Evolutionary conservation across 2,329 filamentous ascomycete genomes (phyloP), one percentile per base, ranked within the genome.

Genomic region (Pseudophaeomoniella oleicola): DNA sequence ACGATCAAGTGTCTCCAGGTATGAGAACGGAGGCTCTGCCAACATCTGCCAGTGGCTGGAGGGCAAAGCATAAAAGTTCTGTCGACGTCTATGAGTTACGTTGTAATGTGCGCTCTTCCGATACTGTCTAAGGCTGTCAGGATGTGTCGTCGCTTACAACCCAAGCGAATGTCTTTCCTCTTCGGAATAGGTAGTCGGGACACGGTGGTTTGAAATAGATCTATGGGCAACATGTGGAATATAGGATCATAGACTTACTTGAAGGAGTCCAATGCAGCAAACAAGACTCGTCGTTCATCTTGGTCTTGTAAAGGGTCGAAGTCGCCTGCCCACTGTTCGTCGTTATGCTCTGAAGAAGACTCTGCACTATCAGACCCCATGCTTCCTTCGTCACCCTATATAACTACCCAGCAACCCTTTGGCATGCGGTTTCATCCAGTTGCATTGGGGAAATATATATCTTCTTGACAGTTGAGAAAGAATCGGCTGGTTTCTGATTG

Each of bases 11-110:
- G 77, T 84, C 22, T 86, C 75, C 4, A 93, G 70, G 37, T 90
- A 76, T 39, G 76, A 81, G 63, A 96, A 92, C 0, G 87, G 88
- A 0, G 82, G 77, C 3, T 71, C 71, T 0, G 85, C 78, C 1
- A 98, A 72, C 52, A 93, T 70, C 50, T 81, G 72, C 77, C 85
- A 90, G 55, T 98, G 87, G 2, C 71, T 65, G 40, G 79, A 75
- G 1, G 88, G 85, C 4, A 98, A 69, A 5, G 86, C 82, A 56
- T 96, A 98, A 59, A 98, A 94, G 11, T 85, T 81, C 57, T 90
- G 86, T 17, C 92, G 78, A 15, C 90, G 79, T 13, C 87, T 71
- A 57, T 96, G 88, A 3, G 88, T 96, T 44, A 82, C 79, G 57
- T 93, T 92, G 62, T 81, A 81, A 56, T 96, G 88, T 4, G 87